phyloP scores from a whole-genome alignment of 2,329 filamentous ascomycete genomes.

The Verticillium longisporum region DNA sequence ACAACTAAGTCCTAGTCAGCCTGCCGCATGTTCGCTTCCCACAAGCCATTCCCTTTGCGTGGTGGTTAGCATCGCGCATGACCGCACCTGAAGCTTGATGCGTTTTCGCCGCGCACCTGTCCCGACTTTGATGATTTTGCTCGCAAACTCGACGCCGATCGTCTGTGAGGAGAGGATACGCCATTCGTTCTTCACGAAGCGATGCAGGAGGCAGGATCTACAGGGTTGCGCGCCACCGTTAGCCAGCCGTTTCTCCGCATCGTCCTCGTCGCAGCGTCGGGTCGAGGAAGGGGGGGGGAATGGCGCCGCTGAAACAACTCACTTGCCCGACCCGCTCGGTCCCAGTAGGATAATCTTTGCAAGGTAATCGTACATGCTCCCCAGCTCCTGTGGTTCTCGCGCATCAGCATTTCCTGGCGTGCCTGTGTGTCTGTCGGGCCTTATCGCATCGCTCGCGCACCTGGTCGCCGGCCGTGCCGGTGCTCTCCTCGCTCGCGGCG shows the following conservation, averaged over 20 bases:
- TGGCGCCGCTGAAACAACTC: conserved; percentile 30
- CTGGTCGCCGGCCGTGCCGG: conserved; percentile 53
- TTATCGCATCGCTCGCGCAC: conserved; percentile 28
- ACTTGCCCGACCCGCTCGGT: conserved; percentile 94
- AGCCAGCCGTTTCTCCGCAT: neutral
- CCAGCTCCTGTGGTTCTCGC: conserved; percentile 62
- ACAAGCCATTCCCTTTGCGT: neutral
- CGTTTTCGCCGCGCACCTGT: conserved; percentile 72
- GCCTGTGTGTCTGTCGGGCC: conserved; percentile 4
- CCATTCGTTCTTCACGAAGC: conserved; percentile 95
- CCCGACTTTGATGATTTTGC: conserved; percentile 91
- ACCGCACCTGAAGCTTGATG: conserved; percentile 73
- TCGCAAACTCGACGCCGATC: conserved; percentile 95
- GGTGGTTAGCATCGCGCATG: neutral
- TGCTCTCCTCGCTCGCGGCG: conserved; percentile 57
- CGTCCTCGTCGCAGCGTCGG: too few relatives aligned
- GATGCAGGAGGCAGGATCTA: conserved; percentile 89
- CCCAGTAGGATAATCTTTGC: conserved; percentile 94
- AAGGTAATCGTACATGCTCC: conserved; percentile 97
- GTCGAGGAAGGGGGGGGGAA: too few relatives aligned
- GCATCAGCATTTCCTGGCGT: conserved; percentile 15
- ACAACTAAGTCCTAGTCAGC: conserved; percentile 51
- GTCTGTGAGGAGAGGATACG: conserved; percentile 91
- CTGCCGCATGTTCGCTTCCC: too few relatives aligned
- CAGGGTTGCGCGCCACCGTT: neutral